Evolutionary conservation across 768 basidiomycete species (phyloP).

Genomic region (Mycena rebaudengoi): DNA sequence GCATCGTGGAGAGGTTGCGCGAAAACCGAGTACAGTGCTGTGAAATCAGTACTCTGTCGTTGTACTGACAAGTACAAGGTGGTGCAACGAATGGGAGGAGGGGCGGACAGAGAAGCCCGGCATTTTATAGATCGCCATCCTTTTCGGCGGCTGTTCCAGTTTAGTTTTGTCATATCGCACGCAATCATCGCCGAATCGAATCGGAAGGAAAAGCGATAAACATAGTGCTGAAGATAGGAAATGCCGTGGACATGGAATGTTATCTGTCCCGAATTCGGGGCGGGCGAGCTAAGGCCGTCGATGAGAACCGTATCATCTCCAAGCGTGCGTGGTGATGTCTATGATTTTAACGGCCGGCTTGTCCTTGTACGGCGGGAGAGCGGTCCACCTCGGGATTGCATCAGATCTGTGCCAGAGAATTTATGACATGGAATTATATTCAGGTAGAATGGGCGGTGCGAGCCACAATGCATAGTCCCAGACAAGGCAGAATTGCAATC

Average conservation of each 20-base stretch:
- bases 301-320: constrained; percentile 12
- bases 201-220: neutral
- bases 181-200: constrained; percentile 9
- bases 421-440: too few species aligned
- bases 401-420: too few species aligned
- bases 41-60: too few species aligned
- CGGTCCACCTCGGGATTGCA: too few species aligned
- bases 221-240: constrained; percentile 13
- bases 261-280: neutral
- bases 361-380: too few species aligned
- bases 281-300: constrained; percentile 25
- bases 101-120: neutral
- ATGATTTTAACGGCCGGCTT: too few species aligned
- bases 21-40: neutral
- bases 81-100: neutral
- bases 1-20: constrained; percentile 8
- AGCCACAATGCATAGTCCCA: too few species aligned
- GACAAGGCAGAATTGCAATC: too few species aligned
- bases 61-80: neutral
- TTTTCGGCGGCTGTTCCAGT: neutral
- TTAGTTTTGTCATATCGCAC: neutral
- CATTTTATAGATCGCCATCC: constrained; percentile 8
- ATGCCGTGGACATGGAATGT: constrained; percentile 2
- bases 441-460: too few species aligned
- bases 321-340: too few species aligned